These are phyloP conservation scores for Boechera retrofracta DNA, from an alignment of 345 rosid genomes.

Conservation along the genomic window DNA sequence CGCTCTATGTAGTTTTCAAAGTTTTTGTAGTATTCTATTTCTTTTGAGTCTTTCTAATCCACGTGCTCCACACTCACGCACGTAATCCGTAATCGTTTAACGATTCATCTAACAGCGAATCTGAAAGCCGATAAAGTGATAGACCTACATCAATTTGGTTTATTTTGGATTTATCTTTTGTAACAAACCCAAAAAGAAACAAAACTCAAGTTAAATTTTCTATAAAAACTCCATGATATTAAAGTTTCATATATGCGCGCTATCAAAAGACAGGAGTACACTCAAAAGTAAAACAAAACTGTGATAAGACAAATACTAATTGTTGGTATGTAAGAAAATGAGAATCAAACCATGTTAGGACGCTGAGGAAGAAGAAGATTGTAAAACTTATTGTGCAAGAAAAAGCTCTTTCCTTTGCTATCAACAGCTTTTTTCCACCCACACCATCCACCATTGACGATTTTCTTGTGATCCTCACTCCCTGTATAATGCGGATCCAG, in stretches of 20 bases:
- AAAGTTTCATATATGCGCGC: too few relatives aligned
- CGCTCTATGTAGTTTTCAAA: too few relatives aligned
- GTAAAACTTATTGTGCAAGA: constrained; percentile 84
- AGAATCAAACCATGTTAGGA: constrained; percentile 67
- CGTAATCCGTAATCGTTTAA: too few relatives aligned
- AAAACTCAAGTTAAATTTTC: background rate
- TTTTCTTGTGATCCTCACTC: constrained; percentile 79
- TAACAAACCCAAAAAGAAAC: background rate
- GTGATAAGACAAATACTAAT: background rate
- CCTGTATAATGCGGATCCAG: constrained; percentile 94
- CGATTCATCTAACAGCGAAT: constrained; percentile 40
- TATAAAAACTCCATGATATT: background rate
- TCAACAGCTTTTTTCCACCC: constrained; percentile 94
- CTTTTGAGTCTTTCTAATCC: too few relatives aligned
- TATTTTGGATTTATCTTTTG: background rate
- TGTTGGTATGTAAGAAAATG: constrained; percentile 5
- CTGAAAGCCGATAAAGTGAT: background rate
- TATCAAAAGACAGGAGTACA: too few relatives aligned
- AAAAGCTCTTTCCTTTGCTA: constrained; percentile 86
- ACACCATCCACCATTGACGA: constrained; percentile 91
- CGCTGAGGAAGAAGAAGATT: constrained; percentile 93
- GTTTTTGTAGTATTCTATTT: too few relatives aligned
- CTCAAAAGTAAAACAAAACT: background rate
- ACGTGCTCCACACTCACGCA: too few relatives aligned
- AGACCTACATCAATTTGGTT: constrained; percentile 10